Evolutionary conservation across 768 basidiomycete species (phyloP).

Genomic region (Trametes cinnabarina): DNA sequence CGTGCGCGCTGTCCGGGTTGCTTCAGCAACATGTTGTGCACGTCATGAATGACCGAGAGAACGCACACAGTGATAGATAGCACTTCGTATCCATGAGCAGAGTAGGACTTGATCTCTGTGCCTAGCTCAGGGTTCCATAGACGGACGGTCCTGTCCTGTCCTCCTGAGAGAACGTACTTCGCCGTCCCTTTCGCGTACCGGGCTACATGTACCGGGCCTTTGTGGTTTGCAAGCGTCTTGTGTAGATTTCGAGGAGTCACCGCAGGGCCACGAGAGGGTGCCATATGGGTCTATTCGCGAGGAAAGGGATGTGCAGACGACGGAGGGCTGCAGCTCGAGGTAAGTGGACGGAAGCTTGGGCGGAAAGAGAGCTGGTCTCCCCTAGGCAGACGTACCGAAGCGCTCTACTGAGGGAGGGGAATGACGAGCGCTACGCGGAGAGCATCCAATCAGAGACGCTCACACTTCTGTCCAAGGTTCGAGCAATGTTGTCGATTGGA

Average conservation of each 20-base stretch:
- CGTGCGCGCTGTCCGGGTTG: slow-evolving; percentile 60
- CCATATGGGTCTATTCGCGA: slow-evolving; percentile 21
- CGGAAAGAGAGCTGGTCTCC: too few relatives aligned
- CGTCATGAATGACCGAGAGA: not conserved
- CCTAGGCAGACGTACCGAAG: too few relatives aligned
- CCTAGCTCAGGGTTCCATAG: slow-evolving; percentile 90
- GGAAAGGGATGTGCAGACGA: not conserved
- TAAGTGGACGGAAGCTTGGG: not conserved
- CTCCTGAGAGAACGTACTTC: slow-evolving; percentile 90
- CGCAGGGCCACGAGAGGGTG: slow-evolving; percentile 38
- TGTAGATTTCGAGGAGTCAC: slow-evolving; percentile 61
- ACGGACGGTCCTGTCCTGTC: slow-evolving; percentile 84
- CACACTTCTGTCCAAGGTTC: not conserved
- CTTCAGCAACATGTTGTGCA: not conserved
- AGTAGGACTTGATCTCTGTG: slow-evolving; percentile 86
- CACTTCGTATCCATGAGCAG: slow-evolving; percentile 94
- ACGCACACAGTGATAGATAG: slow-evolving; percentile 85
- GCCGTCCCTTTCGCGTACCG: slow-evolving; percentile 86
- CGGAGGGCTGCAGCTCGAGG: not conserved
- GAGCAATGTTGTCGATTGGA: too few relatives aligned
- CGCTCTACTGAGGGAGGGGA: too few relatives aligned
- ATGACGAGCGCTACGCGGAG: too few relatives aligned
- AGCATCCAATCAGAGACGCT: too few relatives aligned
- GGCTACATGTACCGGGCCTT: slow-evolving; percentile 88
- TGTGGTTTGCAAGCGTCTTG: slow-evolving; percentile 61